Evolutionary conservation across 1,139 yeast genomes (phyloP), one percentile per base, ranked within the genome.

Genomic region (Sugiyamaella japonica): DNA sequence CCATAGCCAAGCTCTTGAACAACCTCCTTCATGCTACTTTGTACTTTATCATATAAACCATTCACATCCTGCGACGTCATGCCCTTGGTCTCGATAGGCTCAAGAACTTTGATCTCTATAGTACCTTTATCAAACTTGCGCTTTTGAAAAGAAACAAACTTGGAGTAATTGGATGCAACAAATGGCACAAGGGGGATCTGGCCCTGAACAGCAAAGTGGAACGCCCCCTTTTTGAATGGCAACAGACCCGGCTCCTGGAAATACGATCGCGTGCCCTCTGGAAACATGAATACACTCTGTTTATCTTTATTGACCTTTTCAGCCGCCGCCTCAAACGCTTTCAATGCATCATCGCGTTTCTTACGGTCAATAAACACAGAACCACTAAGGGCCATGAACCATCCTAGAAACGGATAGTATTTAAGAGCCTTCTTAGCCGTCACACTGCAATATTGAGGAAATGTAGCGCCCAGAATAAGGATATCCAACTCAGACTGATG

Each of bases 211-310:
- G 99, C 99, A 66, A 93, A 79, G 72, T 93, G 97, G 82, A 95
- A 95, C 0, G 98, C 98, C 50, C 99, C 99, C 69, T 95, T 95
- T 71, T 93, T 93, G 73, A 93, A 89, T 1, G 96, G 96, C 54
- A 89, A 76, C 70, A 95, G 73, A 9, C 79, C 83, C 51, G 95
- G 85, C 44, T 77, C 77, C 25, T 80, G 74, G 13, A 86, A 72
- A 59, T 84, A 87, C 0, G 97, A 89, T 70, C 99, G 82, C 1
- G 99, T 95, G 23, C 99, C 99, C 71, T 91, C 76, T 15, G 97
- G 96, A 77, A 89, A 91, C 73, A 91, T 81, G 76, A 85, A 91
- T 40, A 91, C 77, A 10, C 86, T 89, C 59, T 66, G 93, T 64
- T 83, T 82, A 47, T 82, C 75, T 10, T 70, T 66, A 67, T 82